Evolutionary conservation across 2,329 filamentous ascomycete species (phyloP).

Genomic region (Simplicillium sp.): DNA sequence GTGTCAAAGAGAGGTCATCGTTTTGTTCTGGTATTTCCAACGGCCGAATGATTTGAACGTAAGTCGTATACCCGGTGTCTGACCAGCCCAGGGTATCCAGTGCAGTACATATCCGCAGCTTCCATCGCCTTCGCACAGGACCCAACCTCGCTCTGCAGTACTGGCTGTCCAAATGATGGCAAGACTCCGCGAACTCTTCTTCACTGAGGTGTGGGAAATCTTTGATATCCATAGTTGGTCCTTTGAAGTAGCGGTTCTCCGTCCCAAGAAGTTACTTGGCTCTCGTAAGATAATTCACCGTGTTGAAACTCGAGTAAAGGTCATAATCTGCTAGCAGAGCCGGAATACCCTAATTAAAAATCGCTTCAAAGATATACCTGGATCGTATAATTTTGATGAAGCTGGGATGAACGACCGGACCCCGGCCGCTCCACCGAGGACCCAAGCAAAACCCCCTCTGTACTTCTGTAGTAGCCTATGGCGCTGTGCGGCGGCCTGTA

Average conservation of each 20-base stretch:
- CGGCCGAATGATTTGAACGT: conserved; percentile 46
- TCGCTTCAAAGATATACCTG: too few species aligned
- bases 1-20: conserved; percentile 33
- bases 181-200: conserved; percentile 56
- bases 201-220: conserved; percentile 52
- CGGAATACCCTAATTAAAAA: too few species aligned
- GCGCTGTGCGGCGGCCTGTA: too few species aligned
- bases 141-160: conserved; percentile 52
- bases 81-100: conserved; percentile 32
- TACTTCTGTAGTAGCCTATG: too few species aligned
- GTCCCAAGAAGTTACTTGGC: not conserved
- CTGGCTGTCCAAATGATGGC: conserved; percentile 49
- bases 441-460: too few species aligned
- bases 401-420: too few species aligned
- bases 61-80: conserved; percentile 38
- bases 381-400: too few species aligned
- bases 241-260: not conserved
- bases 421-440: too few species aligned
- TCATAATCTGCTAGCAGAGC: too few species aligned
- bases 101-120: conserved; percentile 41
- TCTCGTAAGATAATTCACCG: too few species aligned
- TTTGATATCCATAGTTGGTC: conserved; percentile 28
- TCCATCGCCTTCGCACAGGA: conserved; percentile 42
- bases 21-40: conserved; percentile 34
- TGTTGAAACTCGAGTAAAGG: too few species aligned